phyloP scores from a whole-genome alignment of 1,139 yeast genomes.

The Wickerhamomyces sp. region DNA sequence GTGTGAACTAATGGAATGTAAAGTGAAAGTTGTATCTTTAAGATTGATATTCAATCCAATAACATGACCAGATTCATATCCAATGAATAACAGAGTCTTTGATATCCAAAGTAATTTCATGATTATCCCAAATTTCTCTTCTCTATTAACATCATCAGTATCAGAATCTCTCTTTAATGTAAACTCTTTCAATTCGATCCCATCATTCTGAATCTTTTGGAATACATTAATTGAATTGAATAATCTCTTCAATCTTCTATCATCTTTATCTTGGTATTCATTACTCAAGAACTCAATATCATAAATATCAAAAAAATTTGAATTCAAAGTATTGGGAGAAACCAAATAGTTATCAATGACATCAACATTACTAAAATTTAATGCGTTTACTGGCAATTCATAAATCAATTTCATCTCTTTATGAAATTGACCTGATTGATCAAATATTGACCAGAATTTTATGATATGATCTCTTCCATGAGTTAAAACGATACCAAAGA shows the following conservation, averaged over 20 bases:
- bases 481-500: constrained; percentile 36
- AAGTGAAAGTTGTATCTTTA: constrained; percentile 17
- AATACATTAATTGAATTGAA: constrained; percentile 25
- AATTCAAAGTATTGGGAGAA: constrained; percentile 50
- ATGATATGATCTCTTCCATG: constrained; percentile 53
- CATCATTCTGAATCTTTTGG: constrained; percentile 4
- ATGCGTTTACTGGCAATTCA: constrained; percentile 49
- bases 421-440: constrained; percentile 10
- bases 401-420: constrained; percentile 17
- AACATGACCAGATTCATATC: constrained; percentile 57
- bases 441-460: constrained; percentile 41
- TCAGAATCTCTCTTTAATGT: constrained; percentile 20
- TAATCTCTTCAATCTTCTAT: constrained; percentile 22
- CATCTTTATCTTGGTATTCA: constrained; percentile 3
- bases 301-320: constrained; percentile 51
- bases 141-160: constrained; percentile 17
- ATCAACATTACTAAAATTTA: constrained; percentile 52
- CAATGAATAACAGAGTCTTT: constrained; percentile 34
- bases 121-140: constrained; percentile 43
- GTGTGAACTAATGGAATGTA: constrained; percentile 6
- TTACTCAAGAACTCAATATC: constrained; percentile 22
- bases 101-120: constrained; percentile 42
- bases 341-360: constrained; percentile 29
- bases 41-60: constrained; percentile 29
- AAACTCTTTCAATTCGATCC: constrained; percentile 15